A percentile compares a stretch with the other conserved stretches of the same genome.
These are phyloP conservation scores for Phaffia rhodozyma DNA, from an alignment of 1,284 basidiomycete species.

Conservation along the genomic window DNA sequence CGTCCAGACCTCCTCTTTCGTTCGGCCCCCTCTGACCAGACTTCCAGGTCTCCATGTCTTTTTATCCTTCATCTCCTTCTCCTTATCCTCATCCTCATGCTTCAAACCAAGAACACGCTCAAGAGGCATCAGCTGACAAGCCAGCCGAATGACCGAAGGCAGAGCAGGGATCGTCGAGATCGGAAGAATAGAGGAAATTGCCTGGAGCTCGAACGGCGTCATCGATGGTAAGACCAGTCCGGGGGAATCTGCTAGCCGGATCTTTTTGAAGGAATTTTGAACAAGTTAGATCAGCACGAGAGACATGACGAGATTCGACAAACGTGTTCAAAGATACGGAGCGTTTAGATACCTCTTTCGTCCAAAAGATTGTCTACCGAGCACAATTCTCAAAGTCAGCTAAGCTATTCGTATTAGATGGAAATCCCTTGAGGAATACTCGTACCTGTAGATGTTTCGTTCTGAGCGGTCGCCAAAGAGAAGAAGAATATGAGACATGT, in stretches of 20 bases:
- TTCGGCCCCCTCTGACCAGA: constrained; percentile 21
- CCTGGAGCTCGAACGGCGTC: constrained; percentile 13
- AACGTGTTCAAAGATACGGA: background rate
- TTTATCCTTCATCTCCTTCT: constrained; percentile 21
- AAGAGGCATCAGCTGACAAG: constrained; percentile 57
- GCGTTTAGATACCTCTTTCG: background rate
- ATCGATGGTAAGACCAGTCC: constrained; percentile 9
- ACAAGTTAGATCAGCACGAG: background rate
- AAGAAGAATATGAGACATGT: no score
- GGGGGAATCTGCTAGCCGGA: constrained; percentile 14
- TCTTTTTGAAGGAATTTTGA: background rate
- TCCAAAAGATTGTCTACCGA: constrained; percentile 5
- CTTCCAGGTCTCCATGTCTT: constrained; percentile 35
- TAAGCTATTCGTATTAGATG: no score
- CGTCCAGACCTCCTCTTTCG: constrained; percentile 46
- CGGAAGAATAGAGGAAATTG: constrained; percentile 52
- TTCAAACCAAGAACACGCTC: constrained; percentile 55
- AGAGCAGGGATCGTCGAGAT: constrained; percentile 76
- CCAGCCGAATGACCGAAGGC: constrained; percentile 58
- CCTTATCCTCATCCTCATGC: constrained; percentile 33
- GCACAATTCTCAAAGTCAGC: background rate
- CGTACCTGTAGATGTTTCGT: constrained; percentile 26
- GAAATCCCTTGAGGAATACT: background rate
- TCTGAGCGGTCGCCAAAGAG: no score
- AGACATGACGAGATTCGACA: background rate